Base-by-base conservation (phyloP, 257 asterid genomes). In the Anisodus tanguticus region DNA sequence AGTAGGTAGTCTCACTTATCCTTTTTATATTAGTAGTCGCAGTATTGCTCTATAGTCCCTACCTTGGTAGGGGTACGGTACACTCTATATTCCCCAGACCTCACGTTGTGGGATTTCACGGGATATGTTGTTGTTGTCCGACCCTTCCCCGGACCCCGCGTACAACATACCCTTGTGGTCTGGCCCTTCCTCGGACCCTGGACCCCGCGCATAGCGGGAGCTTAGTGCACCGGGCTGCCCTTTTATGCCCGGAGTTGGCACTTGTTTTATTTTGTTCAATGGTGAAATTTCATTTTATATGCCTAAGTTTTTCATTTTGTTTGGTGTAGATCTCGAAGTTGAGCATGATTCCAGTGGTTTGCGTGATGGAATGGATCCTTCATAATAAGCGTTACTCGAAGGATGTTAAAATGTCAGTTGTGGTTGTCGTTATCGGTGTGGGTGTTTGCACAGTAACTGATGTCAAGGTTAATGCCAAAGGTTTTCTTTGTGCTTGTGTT, bases 401-500 rank as follows among this genome's bases (percentile, higher is more conserved):
- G 78, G 97, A 95, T 88, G 98, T 95, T 85, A 95, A 95, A 87
- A 79, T 91, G 85, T 69, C 99, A 17, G 99, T 95, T 58, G 90
- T 95, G 88, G 95, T 94, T 80, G 99, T 95, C 83, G 98, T 95
- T 83, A 91, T 95, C 78, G 99, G 99, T 59, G 99, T 94, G 67
- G 98, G 99, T 79, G 99, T 95, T 82, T 95, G 99, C 94, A 95
- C 99, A 17, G 98, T 95, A 87, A 95, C 99, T 10, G 99, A 95
- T 51, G 99, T 95, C 81, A 91, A 95, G 85, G 96, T 95, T 90
- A 95, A 95, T 79, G 90, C 90, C 83, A 94, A 90, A 86, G 99
- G 99, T 80, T 95, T 95, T 77, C 0, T 92, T 47, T 94, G 99
- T 82, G 99, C 99, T 76, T 92, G 95, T 84, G 92, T 95, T n/a